Base-by-base conservation (phyloP, 2,329 filamentous ascomycete species). In the Fusarium sp. region DNA sequence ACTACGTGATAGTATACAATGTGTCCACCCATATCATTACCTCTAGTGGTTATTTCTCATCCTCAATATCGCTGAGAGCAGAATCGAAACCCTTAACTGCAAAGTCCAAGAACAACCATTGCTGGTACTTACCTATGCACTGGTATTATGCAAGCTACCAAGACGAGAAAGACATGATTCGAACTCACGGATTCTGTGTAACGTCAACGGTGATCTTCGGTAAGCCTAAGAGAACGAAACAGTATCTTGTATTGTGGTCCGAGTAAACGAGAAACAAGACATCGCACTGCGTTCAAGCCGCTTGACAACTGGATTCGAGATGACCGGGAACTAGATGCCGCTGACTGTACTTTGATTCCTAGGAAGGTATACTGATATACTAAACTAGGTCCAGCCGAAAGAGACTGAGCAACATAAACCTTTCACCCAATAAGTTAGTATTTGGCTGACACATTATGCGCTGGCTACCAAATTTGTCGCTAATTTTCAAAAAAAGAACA, bases 211-310 rank as follows among this genome's bases (percentile, higher is more conserved):
- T 15, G 16, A 15, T 10, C 20, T 16, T 40, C 6, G 22, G 9
- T 3, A 12, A n/a, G 32, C 12, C 9, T 18, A 20, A 16, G 3
- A 34, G 24, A 52, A 40, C 34, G 32, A 11, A 38, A n/a, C 11
- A 20, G 2, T 4, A 25, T 16, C 22, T 25, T 8, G 12, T 10
- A 15, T 12, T 12, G 7, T 22, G 29, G 29, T 6, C 24, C 38
- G 24, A 43, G 24, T 38, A 60, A 18, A 43, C 54, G 45, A 56
- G 50, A 60, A 29, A 42, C 45, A 56, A 60, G 44, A 59, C 18
- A 29, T 6, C 34, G 3, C 38, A 18, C 11, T 42, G 6, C 14
- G 24, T 32, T 16, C n/a, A 29, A 12, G 9, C 6, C 27, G 30
- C 34, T 32, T 47, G 9, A 16, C 25, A 49, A 8, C 24, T 45